Evolutionary conservation across 192 early-diverging fungal species (phyloP).

Genomic region (Entrophospora sp.): DNA sequence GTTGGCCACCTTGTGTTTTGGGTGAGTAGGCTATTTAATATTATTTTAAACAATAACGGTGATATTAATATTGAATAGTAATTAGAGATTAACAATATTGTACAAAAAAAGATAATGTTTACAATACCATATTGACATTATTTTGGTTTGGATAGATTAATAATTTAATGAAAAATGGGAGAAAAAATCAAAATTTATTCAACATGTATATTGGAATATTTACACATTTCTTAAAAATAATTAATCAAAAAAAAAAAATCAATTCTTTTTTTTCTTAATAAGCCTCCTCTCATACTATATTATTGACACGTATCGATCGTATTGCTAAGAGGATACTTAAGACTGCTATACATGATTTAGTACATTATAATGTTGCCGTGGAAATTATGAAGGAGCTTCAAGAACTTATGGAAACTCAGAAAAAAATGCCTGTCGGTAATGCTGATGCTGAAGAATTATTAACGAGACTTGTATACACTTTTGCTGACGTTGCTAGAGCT

Average conservation of each 20-base stretch:
- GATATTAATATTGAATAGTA: too few species aligned
- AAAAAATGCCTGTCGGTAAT: slow-evolving; percentile 44
- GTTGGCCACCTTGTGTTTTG: slow-evolving; percentile 51
- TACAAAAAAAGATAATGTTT: too few species aligned
- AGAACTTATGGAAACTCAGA: slow-evolving; percentile 45
- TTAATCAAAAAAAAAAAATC: too few species aligned
- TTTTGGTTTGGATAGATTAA: too few species aligned
- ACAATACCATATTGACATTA: too few species aligned
- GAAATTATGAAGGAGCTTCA: slow-evolving; percentile 51
- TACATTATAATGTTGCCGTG: slow-evolving; percentile 35
- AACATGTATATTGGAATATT: too few species aligned
- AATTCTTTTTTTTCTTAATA: neutral
- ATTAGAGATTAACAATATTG: too few species aligned
- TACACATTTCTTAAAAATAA: too few species aligned
- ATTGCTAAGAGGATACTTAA: slow-evolving; percentile 41
- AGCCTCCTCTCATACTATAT: slow-evolving; percentile 38
- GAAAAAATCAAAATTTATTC: too few species aligned
- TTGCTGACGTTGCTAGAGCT: slow-evolving; percentile 48
- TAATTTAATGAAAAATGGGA: too few species aligned
- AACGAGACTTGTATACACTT: slow-evolving; percentile 44
- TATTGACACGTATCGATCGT: slow-evolving; percentile 40
- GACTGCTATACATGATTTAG: slow-evolving; percentile 38
- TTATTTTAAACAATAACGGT: too few species aligned
- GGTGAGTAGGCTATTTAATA: slow-evolving; percentile 19
- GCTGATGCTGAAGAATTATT: slow-evolving; percentile 53